Percentiles rank a stretch among this genome's conserved stretches.
These are phyloP conservation scores for Termitomyces sp. DNA, from an alignment of 768 basidiomycete genomes.

Conservation along the genomic window DNA sequence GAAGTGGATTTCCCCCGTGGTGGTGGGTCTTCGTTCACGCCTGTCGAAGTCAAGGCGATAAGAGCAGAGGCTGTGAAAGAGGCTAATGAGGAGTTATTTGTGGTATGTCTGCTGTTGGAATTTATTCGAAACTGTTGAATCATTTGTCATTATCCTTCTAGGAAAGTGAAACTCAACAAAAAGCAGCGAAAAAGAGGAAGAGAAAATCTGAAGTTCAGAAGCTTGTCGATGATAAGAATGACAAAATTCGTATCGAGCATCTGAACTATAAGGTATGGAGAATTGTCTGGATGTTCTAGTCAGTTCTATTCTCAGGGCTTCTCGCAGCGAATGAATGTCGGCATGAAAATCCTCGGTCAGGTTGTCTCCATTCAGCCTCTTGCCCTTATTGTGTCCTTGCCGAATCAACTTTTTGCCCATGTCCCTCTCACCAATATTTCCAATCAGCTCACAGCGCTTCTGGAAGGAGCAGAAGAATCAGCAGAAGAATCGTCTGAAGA, in stretches of 20 bases:
- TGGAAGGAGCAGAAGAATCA: constrained; percentile 59
- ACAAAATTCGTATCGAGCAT: constrained; percentile 75
- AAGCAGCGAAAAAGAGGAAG: constrained; percentile 39
- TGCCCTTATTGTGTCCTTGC: constrained; percentile 88
- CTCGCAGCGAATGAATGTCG: constrained; percentile 63
- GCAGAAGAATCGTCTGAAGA: constrained; percentile 39
- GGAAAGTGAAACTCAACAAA: constrained; percentile 35
- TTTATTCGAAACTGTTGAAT: constrained; percentile 1
- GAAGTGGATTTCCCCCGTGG: constrained; percentile 95
- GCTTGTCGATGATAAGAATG: constrained; percentile 35
- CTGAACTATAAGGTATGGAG: constrained; percentile 81
- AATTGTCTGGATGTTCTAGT: not conserved
- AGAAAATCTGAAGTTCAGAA: constrained; percentile 38
- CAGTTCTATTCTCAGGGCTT: not conserved
- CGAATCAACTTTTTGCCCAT: constrained; percentile 90
- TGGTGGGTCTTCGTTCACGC: constrained; percentile 84
- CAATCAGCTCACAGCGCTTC: constrained; percentile 60
- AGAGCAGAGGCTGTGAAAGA: constrained; percentile 82
- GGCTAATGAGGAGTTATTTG: constrained; percentile 74
- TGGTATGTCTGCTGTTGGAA: constrained; percentile 32
- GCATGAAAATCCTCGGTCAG: constrained; percentile 87
- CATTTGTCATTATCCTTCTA: constrained; percentile 14
- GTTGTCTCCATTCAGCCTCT: constrained; percentile 83
- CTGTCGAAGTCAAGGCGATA: constrained; percentile 82
- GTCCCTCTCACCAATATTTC: constrained; percentile 93